Conservation (phyloP, 768 basidiomycete species). For the Lactarius indigo region DNA sequence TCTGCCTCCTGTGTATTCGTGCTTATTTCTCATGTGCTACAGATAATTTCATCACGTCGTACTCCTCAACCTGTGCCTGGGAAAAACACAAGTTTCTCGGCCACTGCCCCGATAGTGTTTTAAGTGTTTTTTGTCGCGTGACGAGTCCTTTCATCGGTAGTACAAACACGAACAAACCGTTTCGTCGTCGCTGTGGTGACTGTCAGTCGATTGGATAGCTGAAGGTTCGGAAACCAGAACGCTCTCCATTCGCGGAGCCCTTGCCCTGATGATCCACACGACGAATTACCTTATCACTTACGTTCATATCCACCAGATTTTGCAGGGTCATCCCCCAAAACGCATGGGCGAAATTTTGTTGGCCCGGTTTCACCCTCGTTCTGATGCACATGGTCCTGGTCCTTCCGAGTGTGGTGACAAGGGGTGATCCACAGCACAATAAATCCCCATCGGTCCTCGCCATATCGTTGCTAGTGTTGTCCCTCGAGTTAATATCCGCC, state of each 20-base stretch:
- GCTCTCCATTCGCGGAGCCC: neutral
- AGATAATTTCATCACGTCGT: neutral
- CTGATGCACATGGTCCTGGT: neutral
- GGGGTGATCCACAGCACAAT: neutral
- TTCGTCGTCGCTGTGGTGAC: neutral
- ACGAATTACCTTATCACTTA: slow-evolving; percentile 5
- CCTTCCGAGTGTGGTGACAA: neutral
- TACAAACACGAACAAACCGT: neutral
- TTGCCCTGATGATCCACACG: neutral
- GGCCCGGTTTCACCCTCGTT: slow-evolving; percentile 2
- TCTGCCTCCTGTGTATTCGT: neutral
- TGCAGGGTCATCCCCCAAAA: slow-evolving; percentile 11
- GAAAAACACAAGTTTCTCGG: neutral
- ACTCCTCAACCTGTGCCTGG: slow-evolving; percentile 7
- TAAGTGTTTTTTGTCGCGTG: neutral
- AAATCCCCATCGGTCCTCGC: neutral
- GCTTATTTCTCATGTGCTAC: slow-evolving; percentile 6
- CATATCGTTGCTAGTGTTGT: neutral
- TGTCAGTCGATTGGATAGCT: neutral
- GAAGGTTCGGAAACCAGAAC: neutral
- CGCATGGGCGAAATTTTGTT: neutral
- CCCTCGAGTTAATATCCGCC: slow-evolving; percentile 3
- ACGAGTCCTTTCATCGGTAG: neutral
- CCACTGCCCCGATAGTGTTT: neutral
- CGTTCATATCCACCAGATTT: slow-evolving; percentile 3